A percentile compares a stretch with the other conserved stretches of the same genome.
phyloP scores from a whole-genome alignment of 1,284 basidiomycete species.

The Cerrena zonata region DNA sequence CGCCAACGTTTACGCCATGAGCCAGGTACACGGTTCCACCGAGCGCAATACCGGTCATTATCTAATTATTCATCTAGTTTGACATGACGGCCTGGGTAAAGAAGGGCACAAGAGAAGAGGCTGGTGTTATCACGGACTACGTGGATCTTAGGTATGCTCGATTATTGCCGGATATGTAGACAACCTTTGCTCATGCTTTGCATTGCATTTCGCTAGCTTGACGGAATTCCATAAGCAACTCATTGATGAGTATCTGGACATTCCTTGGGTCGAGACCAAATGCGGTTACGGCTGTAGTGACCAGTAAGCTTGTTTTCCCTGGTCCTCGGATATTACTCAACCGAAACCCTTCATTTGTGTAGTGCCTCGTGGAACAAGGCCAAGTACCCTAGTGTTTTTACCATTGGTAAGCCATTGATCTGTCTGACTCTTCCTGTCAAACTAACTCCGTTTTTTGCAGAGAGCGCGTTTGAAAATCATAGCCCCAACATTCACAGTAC shows the following conservation, averaged over 20 bases:
- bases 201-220: slow-evolving; percentile 39
- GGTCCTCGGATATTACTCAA: slow-evolving; percentile 18
- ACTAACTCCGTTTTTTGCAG: slow-evolving; percentile 31
- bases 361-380: slow-evolving; percentile 83
- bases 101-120: slow-evolving; percentile 77
- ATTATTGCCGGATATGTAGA: slow-evolving; percentile 2
- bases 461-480: slow-evolving; percentile 66
- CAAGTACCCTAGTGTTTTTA: slow-evolving; percentile 79
- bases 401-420: slow-evolving; percentile 56
- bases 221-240: slow-evolving; percentile 77
- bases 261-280: slow-evolving; percentile 74
- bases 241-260: slow-evolving; percentile 73
- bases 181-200: slow-evolving; percentile 8
- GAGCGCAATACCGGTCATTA: not conserved
- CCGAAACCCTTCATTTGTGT: slow-evolving; percentile 16
- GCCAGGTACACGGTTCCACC: slow-evolving; percentile 51
- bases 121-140: slow-evolving; percentile 88
- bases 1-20: slow-evolving; percentile 80
- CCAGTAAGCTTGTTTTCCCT: slow-evolving; percentile 46
- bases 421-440: slow-evolving; percentile 12
- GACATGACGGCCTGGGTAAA: slow-evolving; percentile 98
- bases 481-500: slow-evolving; percentile 80
- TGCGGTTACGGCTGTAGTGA: slow-evolving; percentile 96
- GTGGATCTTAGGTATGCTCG: slow-evolving; percentile 55
- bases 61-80: slow-evolving; percentile 45